Base-by-base conservation (phyloP, 208 protist species). In the Acanthamoeba castellanii region DNA sequence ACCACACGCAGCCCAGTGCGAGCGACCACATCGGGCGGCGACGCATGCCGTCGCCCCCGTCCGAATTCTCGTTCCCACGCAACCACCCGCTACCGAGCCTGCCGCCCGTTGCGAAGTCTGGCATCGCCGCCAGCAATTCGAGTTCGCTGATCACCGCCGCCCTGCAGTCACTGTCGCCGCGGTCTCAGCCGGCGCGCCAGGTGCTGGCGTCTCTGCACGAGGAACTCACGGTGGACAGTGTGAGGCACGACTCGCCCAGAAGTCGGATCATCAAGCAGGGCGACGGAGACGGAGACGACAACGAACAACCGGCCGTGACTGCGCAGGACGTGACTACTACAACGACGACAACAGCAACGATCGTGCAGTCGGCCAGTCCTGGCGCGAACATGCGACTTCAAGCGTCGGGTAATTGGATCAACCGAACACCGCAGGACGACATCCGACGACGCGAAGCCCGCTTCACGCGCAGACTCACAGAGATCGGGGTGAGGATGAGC, bases 371-470 rank as follows among this genome's bases (percentile, higher is more conserved):
- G 4, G 59, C 30, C 18, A 32, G 32, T 14, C 5, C 11, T 3
- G n/a, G 9, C 13, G 27, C 16, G 32, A 76, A 42, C 32, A 45
- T 14, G 68, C 13, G 8, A 8, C 68, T 42, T 22, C 27, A 82
- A 25, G 50, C 81, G 52, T 88, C 81, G 50, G 34, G n/a, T 27
- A 88, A 88, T 25, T 88, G 81, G 81, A 64, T 88, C 30, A 7
- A n/a, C 25, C 20, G 81, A n/a, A 88, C 81, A 14, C 81, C 81
- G 37, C 81, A 66, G 25, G 81, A 88, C 45, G 81, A 88, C 50
- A 55, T 88, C 6, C 81, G 81, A 32, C 45, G 81, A 64, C 81
- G 81, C 25, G 81, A 88, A 42, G 52, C 52, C 14, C 81, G 81
- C 8, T 88, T 88, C 30, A 88, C 81, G 4, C 81, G 50, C 7